Base-by-base conservation (phyloP, 257 asterid genomes). In the Solanum pennellii region DNA sequence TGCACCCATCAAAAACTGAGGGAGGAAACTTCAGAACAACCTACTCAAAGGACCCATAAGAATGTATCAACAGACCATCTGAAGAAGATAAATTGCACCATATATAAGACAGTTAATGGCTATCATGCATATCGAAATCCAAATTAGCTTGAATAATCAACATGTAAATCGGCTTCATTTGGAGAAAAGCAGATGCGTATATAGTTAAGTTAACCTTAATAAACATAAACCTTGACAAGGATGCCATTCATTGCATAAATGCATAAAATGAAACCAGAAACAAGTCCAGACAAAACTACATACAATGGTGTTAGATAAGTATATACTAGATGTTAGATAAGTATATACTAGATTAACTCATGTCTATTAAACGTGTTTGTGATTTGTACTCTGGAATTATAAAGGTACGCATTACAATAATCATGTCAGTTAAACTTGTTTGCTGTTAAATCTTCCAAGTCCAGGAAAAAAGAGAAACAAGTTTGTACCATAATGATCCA, bases 1-100 rank as follows among this genome's bases (percentile, higher is more conserved):
- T 85, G 98, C 99, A 59, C 99, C 99, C 99, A 96, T 96, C 12
- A 76, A 87, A 79, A 27, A 44, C 65, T 79, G 41, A 79, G 65
- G 84, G 41, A 79, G 65, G 84, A 25, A 79, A 45, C 65, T 79
- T 27, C 37, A 20, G 44, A 80, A 80, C 85, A 80, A 80, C 68
- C 85, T 80, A 47, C 27, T 29, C 85, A 80, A 41, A 49, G 68
- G 56, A 49, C 68, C 27, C 85, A 80, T 20, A 80, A 47, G 20
- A 47, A 80, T 31, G 41, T 80, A 80, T 80, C 85, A 80, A 80
- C 31, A 47, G 39, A 49, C 44, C 68, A 80, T 52, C 84, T 3
- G 12, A 79, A 45, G 66, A 79, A 27, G 65, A 44, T 45, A 79
- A 44, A 79, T 10, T 44, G 65, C 66, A 79, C 66, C 65, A 45